Evolutionary conservation across 352 stramenopile species (phyloP).

Genomic region (Halophytophthora polymorphica): DNA sequence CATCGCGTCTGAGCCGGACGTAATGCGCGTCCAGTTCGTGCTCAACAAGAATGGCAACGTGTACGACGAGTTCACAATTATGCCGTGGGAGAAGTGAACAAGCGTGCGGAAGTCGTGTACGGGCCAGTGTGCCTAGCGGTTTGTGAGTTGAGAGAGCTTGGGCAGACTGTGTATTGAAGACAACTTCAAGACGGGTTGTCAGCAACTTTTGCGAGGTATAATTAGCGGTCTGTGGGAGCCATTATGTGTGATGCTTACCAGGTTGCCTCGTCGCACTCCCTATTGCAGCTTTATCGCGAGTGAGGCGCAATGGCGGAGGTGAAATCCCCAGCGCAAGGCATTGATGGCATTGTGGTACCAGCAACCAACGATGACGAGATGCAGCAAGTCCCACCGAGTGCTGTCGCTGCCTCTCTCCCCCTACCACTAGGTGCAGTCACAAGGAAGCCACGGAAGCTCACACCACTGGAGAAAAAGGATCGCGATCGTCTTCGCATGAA

Average conservation of each 20-base stretch:
- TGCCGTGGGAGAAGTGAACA: slow-evolving; percentile 20
- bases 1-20: slow-evolving; percentile 28
- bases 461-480: slow-evolving; percentile 46
- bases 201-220: slow-evolving; percentile 18
- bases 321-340: slow-evolving; percentile 7
- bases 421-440: not conserved
- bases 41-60: slow-evolving; percentile 67
- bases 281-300: not conserved
- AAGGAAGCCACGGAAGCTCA: slow-evolving; percentile 31
- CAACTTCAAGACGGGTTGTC: not conserved
- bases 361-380: slow-evolving; percentile 9
- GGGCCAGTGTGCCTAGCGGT: too few species aligned
- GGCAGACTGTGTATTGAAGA: not conserved
- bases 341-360: slow-evolving; percentile 13
- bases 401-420: slow-evolving; percentile 10
- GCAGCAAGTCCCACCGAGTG: slow-evolving; percentile 3
- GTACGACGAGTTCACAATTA: slow-evolving; percentile 51
- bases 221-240: slow-evolving; percentile 18
- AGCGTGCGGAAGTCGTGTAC: not conserved
- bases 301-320: slow-evolving; percentile 8
- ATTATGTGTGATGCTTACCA: slow-evolving; percentile 5
- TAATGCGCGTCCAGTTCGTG: slow-evolving; percentile 63
- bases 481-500: slow-evolving; percentile 48
- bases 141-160: too few species aligned
- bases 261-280: not conserved